Conservation (phyloP, 1,139 yeast species). For the Citeromyces siamensis region DNA sequence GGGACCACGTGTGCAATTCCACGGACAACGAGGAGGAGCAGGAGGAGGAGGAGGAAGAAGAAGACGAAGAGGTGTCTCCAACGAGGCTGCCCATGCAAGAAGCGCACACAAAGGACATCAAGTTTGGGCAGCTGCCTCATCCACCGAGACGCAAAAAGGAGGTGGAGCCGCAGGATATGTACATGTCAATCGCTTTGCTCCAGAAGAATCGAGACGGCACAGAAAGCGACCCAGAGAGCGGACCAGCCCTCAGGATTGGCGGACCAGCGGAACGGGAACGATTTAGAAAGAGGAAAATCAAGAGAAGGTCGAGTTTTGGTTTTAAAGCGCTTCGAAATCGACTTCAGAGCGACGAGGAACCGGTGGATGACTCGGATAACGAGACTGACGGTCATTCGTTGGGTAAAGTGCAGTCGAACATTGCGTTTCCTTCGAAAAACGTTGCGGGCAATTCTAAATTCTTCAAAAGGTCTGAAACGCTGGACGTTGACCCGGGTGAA, state of each 20-base stretch:
- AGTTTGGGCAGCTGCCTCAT: conserved; percentile 29
- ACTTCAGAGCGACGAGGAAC: conserved; percentile 8
- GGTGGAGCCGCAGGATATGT: conserved; percentile 75
- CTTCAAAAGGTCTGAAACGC: conserved; percentile 31
- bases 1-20: conserved; percentile 27
- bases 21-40: conserved; percentile 20
- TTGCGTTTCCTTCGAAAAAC: conserved; percentile 24
- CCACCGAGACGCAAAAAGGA: conserved; percentile 32
- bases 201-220: conserved; percentile 31
- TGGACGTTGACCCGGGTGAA: conserved; percentile 23
- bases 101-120: conserved; percentile 17
- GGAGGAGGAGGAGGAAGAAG: conserved; percentile 4
- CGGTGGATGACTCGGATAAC: conserved; percentile 4
- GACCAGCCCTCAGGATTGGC: conserved; percentile 71
- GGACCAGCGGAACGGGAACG: conserved; percentile 57
- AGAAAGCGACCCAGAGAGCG: conserved; percentile 37
- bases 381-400: conserved; percentile 7
- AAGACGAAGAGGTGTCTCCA: conserved; percentile 4
- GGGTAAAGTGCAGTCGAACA: conserved; percentile 23
- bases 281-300: not conserved
- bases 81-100: conserved; percentile 5
- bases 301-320: not conserved
- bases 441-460: conserved; percentile 24
- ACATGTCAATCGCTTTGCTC: conserved; percentile 69
- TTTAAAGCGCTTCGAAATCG: not conserved